These are phyloP conservation scores for Colletotrichum sp. DNA, from an alignment of 2,329 filamentous ascomycete species.

Conservation along the genomic window DNA sequence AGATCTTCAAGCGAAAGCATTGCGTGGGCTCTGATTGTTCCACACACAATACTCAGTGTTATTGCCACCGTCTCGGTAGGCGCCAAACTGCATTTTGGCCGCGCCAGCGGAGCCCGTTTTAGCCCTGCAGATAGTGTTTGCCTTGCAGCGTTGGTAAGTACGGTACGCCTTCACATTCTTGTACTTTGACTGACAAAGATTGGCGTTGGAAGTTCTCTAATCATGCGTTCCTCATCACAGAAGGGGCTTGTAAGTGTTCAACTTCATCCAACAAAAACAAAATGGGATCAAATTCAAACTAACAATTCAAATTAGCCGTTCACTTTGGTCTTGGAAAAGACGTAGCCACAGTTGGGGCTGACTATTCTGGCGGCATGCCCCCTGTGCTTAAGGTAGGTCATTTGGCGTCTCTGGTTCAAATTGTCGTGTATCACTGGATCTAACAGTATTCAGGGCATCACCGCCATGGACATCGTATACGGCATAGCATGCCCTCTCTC, in stretches of 20 bases:
- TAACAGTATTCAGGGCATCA: neutral
- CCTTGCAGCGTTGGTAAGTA: neutral
- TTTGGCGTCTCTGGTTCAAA: neutral
- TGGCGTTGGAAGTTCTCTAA: neutral
- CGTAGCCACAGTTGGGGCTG: neutral
- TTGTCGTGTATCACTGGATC: accelerated
- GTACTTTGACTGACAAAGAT: neutral
- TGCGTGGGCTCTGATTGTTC: neutral
- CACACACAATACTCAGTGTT: neutral
- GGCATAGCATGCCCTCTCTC: neutral
- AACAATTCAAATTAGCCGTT: neutral
- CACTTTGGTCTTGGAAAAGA: neutral
- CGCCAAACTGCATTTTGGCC: neutral
- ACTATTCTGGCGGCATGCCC: neutral
- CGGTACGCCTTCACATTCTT: neutral
- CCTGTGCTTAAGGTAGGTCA: neutral
- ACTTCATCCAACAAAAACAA: neutral
- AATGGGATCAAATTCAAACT: neutral
- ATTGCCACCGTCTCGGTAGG: neutral
- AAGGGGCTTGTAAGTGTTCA: neutral
- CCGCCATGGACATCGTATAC: neutral
- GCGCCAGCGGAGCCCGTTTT: neutral
- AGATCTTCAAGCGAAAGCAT: neutral
- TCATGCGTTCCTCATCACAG: neutral
- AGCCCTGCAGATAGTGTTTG: neutral